Percentiles rank a stretch among this genome's conserved stretches.
These are phyloP conservation scores for Saitozyma sp. DNA, from an alignment of 768 basidiomycete genomes.

Conservation along the genomic window DNA sequence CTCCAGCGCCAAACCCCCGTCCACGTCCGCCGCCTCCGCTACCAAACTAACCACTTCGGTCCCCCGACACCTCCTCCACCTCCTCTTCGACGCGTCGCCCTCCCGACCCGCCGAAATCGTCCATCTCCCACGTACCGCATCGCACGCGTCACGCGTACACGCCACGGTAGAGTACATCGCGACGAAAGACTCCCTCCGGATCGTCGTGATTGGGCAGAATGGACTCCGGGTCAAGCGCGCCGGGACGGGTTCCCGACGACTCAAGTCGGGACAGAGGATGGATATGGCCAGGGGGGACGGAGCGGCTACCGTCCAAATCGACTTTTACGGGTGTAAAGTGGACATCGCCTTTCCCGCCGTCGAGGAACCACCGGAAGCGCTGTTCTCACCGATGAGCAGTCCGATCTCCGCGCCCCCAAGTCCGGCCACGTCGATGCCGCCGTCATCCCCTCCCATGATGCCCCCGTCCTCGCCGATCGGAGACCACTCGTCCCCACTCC, in stretches of 20 bases:
- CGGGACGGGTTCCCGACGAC: slow-evolving; percentile 10
- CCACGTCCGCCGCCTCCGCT: background rate
- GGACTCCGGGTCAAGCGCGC: slow-evolving; percentile 25
- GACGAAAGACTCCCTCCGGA: slow-evolving; percentile 12
- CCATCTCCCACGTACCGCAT: slow-evolving; percentile 31
- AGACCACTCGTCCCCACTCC: too few species aligned
- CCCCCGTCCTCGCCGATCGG: slow-evolving; percentile 1
- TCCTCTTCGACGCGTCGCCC: background rate
- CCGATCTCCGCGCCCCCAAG: background rate
- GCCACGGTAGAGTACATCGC: slow-evolving; percentile 29
- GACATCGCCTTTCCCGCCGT: slow-evolving; percentile 6
- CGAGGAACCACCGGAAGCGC: background rate
- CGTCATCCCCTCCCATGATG: background rate
- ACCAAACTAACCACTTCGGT: slow-evolving; percentile 5
- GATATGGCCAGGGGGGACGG: slow-evolving; percentile 13
- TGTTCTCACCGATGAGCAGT: background rate
- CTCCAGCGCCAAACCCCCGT: slow-evolving; percentile 7
- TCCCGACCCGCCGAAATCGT: slow-evolving; percentile 14
- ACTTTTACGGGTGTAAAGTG: slow-evolving; percentile 35
- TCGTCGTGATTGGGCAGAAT: slow-evolving; percentile 43
- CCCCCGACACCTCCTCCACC: slow-evolving; percentile 6
- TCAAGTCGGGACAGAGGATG: slow-evolving; percentile 26
- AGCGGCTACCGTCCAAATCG: slow-evolving; percentile 17
- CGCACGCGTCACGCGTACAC: slow-evolving; percentile 44
- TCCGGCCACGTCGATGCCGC: background rate